phyloP scores from a whole-genome alignment of 2,329 filamentous ascomycete genomes.

The Hypocrella siamensis region DNA sequence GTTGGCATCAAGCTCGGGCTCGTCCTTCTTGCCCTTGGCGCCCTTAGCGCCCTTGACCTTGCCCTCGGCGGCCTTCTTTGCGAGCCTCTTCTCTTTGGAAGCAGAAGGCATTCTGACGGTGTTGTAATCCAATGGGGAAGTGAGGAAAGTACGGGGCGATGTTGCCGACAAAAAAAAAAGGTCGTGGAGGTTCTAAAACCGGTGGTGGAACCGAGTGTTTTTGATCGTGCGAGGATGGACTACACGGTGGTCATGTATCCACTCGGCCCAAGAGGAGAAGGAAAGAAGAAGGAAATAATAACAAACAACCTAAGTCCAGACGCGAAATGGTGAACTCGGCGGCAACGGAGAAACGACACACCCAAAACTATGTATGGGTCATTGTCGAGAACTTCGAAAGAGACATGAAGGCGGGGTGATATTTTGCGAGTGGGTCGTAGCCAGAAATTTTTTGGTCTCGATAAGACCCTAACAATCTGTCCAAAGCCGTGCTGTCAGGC shows the following conservation, averaged over 20 bases:
- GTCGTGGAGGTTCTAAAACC: conserved; percentile 3
- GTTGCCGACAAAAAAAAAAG: neutral
- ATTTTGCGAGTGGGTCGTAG: conserved; percentile 22
- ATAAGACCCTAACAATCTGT: conserved; percentile 5
- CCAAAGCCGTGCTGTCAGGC: conserved; percentile 12
- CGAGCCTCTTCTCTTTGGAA: conserved; percentile 57
- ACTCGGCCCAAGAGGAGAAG: no score
- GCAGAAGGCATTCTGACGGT: conserved; percentile 45
- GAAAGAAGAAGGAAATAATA: no score
- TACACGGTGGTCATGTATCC: no score
- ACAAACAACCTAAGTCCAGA: no score
- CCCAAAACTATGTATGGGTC: no score
- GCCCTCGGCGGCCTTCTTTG: conserved; percentile 56
- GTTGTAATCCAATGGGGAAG: conserved; percentile 4
- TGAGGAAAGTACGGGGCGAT: conserved; percentile 1
- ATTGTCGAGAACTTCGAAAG: no score
- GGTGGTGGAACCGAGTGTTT: neutral
- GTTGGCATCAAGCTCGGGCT: conserved; percentile 47
- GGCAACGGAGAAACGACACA: no score
- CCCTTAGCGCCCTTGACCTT: conserved; percentile 64
- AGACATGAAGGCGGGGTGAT: conserved; percentile 21
- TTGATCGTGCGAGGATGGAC: neutral
- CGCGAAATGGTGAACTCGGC: no score
- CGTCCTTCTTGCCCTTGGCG: conserved; percentile 57
- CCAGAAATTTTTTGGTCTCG: conserved; percentile 19